phyloP scores from a whole-genome alignment of 768 basidiomycete species.

The Collybiopsis luxurians region DNA sequence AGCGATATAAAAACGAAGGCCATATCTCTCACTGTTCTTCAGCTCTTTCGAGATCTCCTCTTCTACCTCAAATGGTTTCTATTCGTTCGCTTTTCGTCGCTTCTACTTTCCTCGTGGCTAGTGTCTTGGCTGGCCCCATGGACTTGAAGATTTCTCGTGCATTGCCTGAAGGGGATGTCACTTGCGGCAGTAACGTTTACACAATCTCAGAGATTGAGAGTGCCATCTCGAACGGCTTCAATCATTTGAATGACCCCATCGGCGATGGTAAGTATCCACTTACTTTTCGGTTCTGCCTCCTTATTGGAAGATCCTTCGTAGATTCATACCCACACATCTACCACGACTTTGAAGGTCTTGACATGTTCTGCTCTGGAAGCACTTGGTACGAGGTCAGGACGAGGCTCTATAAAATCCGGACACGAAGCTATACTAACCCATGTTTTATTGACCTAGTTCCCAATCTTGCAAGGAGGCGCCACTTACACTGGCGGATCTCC shows the following conservation, averaged over 20 bases:
- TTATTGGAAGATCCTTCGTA: too few species aligned
- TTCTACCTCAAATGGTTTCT: background rate
- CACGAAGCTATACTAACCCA: background rate
- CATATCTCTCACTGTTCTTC: too few species aligned
- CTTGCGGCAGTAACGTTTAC: constrained; percentile 17
- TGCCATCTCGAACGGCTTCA: constrained; percentile 13
- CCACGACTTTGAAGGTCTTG: constrained; percentile 17
- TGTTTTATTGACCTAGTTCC: constrained; percentile 12
- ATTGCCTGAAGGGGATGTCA: constrained; percentile 17
- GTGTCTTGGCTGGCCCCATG: background rate
- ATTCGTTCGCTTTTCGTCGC: background rate
- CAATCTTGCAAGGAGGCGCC: constrained; percentile 15
- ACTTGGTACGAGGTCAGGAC: constrained; percentile 14
- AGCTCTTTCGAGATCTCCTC: too few species aligned
- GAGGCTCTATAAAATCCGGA: background rate
- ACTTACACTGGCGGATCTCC: constrained; percentile 20
- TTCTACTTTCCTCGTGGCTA: background rate
- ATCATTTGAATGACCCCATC: constrained; percentile 15
- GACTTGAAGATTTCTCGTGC: constrained; percentile 7
- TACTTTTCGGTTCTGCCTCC: background rate
- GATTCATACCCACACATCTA: constrained; percentile 21
- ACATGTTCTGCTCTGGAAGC: constrained; percentile 16
- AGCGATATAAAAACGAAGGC: too few species aligned
- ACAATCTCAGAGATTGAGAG: constrained; percentile 15
- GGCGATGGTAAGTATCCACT: constrained; percentile 4